phyloP scores from a whole-genome alignment of 1,284 basidiomycete genomes.

The Singerocomus rubriflavus region DNA sequence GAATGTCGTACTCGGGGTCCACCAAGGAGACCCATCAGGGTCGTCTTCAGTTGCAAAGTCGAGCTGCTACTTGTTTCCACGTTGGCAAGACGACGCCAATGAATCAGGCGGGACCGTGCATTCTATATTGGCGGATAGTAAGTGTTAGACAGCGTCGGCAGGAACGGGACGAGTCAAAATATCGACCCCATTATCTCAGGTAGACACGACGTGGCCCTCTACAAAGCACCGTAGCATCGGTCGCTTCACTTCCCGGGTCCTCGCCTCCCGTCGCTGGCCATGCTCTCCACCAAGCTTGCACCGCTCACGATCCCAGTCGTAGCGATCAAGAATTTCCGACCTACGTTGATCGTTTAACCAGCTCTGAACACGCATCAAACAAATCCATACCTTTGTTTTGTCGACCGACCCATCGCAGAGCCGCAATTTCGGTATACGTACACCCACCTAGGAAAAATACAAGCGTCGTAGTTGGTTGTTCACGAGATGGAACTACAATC shows the following conservation, averaged over 20 bases:
- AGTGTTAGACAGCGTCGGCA: constrained; percentile 9
- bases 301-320: constrained; percentile 89
- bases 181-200: constrained; percentile 14
- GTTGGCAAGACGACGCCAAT: background rate
- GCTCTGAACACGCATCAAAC: background rate
- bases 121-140: background rate
- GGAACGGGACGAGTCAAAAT: constrained; percentile 14
- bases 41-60: background rate
- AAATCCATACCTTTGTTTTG: constrained; percentile 67
- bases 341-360: constrained; percentile 38
- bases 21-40: background rate
- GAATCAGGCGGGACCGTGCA: background rate
- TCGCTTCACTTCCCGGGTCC: constrained; percentile 19
- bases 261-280: constrained; percentile 45
- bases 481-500: constrained; percentile 43
- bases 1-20: constrained; percentile 37
- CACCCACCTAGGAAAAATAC: constrained; percentile 99
- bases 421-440: constrained; percentile 95
- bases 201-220: constrained; percentile 5
- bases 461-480: constrained; percentile 69
- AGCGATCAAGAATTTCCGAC: constrained; percentile 81
- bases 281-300: constrained; percentile 63
- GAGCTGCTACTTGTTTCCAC: constrained; percentile 4
- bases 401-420: constrained; percentile 85
- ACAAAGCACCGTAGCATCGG: constrained; percentile 8